Base-by-base conservation (phyloP, 495 filamentous ascomycete genomes). In the Rostrohypoxylon terebratum region DNA sequence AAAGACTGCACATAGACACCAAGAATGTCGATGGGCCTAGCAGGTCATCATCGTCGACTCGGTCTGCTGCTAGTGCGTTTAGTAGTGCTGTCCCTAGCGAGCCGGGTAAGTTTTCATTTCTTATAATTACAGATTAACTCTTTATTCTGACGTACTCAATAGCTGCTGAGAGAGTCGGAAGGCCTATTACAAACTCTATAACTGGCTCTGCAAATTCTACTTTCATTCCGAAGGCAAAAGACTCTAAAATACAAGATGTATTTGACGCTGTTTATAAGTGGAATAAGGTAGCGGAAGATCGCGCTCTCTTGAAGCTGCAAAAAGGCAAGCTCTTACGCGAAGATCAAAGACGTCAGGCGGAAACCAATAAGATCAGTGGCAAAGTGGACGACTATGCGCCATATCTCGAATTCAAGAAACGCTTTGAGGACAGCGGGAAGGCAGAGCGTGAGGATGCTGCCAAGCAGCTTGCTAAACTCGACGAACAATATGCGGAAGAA, bases 321-420 rank as follows among this genome's bases (percentile, higher is more conserved):
- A 62, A 58, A 14, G 44, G 28, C n/a, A 68, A 69, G 38, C 13
- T 67, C 0, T 50, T 25, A 14, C 53, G 54, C 42, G 76, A 78
- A 47, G 42, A 42, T 4, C 14, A n/a, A 18, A 61, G 58, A 11
- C 66, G 72, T 2, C 66, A 63, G n/a, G 0, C 16, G 1, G 76
- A 78, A 34, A 16, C 44, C 20, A 48, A 16, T 2, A 78, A 73
- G 50, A 38, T 71, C 6, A 9, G 23, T 0, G 45, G 47, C 21
- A 77, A 76, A 60, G 66, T 65, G 9, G 48, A 63, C 28, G 47
- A 66, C 33, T 78, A 71, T 28, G 68, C 76, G 0, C 74, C 76
- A 7, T 77, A 62, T 58, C 23, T 59, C 7, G 74, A 68, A 14
- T 68, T 76, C 36, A 51, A 64, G 2, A 45, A 60, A 36, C 72